Evolutionary conservation across 1,284 basidiomycete genomes (phyloP).

Genomic region (Macrocystidia cucumis): DNA sequence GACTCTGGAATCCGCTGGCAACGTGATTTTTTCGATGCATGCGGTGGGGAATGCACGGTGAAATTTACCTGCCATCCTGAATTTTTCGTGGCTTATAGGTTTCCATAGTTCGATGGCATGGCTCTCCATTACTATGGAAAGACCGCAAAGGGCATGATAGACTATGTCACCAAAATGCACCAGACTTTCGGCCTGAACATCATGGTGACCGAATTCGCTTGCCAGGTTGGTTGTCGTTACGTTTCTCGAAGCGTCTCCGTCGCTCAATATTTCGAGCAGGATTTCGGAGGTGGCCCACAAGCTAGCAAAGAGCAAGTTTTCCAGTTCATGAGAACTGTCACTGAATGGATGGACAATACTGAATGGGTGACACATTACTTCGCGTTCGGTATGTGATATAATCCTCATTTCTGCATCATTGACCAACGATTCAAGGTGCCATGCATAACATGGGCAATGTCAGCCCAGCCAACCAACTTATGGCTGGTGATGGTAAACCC

Average conservation of each 20-base stretch:
- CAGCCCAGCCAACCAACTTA: slow-evolving; percentile 52
- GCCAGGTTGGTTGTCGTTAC: slow-evolving; percentile 32
- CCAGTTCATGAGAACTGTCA: slow-evolving; percentile 49
- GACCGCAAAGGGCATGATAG: slow-evolving; percentile 37
- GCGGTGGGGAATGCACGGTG: slow-evolving; percentile 47
- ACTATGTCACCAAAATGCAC: slow-evolving; percentile 44
- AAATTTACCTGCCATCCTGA: too few species aligned
- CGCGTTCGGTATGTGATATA: slow-evolving; percentile 56
- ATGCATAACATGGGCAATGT: slow-evolving; percentile 67
- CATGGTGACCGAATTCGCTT: slow-evolving; percentile 66
- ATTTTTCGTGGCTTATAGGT: slow-evolving; percentile 1
- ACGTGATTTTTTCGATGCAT: slow-evolving; percentile 45
- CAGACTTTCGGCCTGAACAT: slow-evolving; percentile 41
- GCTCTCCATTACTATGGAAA: slow-evolving; percentile 61
- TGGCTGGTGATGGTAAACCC: slow-evolving; percentile 32
- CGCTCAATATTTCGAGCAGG: slow-evolving; percentile 24
- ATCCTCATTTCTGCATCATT: slow-evolving; percentile 3
- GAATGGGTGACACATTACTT: slow-evolving; percentile 52
- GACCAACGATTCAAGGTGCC: slow-evolving; percentile 37
- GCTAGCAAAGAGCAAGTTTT: slow-evolving; percentile 39
- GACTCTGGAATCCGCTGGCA: slow-evolving; percentile 53
- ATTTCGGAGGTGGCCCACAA: slow-evolving; percentile 57
- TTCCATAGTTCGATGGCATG: slow-evolving; percentile 37
- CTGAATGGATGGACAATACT: slow-evolving; percentile 47
- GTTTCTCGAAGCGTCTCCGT: background rate